Conservation (phyloP, 192 early-diverging fungal genomes). For the Coemansia sp. region DNA sequence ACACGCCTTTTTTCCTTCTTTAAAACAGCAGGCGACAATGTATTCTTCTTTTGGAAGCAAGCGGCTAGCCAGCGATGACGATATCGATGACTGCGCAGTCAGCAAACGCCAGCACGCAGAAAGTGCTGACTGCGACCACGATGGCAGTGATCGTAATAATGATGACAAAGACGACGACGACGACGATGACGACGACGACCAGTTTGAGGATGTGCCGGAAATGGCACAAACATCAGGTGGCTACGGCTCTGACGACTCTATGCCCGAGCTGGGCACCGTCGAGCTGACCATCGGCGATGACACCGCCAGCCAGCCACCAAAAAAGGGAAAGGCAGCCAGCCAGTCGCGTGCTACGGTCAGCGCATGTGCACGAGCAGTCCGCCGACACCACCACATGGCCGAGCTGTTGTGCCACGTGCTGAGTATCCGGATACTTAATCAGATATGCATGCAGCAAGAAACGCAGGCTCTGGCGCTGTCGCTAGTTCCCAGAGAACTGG, state of each 20-base stretch:
- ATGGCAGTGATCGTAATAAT: background rate
- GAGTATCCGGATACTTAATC: constrained; percentile 20
- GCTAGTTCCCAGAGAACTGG: constrained; percentile 15
- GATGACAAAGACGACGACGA: constrained; percentile 2
- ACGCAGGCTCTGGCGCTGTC: constrained; percentile 24
- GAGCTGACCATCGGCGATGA: constrained; percentile 38
- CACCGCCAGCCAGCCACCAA: background rate
- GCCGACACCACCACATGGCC: constrained; percentile 39
- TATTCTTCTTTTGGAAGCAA: background rate
- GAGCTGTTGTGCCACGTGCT: constrained; percentile 28
- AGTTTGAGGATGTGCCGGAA: constrained; percentile 21
- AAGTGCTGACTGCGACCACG: background rate
- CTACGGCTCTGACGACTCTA: constrained; percentile 15
- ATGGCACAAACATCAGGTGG: background rate
- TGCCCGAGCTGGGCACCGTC: constrained; percentile 48
- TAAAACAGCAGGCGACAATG: no score
- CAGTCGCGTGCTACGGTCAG: constrained; percentile 19
- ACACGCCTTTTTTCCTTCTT: no score
- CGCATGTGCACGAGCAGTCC: constrained; percentile 27
- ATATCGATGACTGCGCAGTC: background rate
- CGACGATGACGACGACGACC: constrained; percentile 23
- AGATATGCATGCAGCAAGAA: constrained; percentile 9
- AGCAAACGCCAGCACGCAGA: background rate
- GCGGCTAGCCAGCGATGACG: background rate
- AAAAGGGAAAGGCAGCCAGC: constrained; percentile 1